A percentile compares a stretch with the other conserved stretches of the same genome.
Conservation (phyloP, 768 basidiomycete species). For the Suillus alpinus region DNA sequence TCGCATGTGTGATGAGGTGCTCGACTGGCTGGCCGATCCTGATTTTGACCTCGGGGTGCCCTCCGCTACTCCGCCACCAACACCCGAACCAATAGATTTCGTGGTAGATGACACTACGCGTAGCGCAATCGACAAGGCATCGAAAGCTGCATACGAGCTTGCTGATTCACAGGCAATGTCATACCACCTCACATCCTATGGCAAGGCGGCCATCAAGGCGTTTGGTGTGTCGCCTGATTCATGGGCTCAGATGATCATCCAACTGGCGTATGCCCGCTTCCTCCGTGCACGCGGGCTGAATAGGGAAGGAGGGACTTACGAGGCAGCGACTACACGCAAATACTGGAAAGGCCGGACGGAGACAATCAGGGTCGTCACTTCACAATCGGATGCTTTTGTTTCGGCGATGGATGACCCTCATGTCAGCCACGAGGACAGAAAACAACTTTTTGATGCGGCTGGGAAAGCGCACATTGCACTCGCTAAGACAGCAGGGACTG, state of each 20-base stretch:
- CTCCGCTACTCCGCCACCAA: slow-evolving; percentile 13
- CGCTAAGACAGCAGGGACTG: slow-evolving; percentile 65
- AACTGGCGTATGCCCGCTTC: slow-evolving; percentile 82
- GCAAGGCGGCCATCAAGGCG: slow-evolving; percentile 81
- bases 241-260: slow-evolving; percentile 91
- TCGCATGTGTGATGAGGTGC: slow-evolving; percentile 67
- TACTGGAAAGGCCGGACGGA: slow-evolving; percentile 92
- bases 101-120: slow-evolving; percentile 29
- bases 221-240: slow-evolving; percentile 91
- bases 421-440: slow-evolving; percentile 40
- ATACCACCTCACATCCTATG: slow-evolving; percentile 70
- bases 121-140: slow-evolving; percentile 55
- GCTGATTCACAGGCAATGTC: slow-evolving; percentile 61
- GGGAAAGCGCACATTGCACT: slow-evolving; percentile 60
- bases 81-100: slow-evolving; percentile 61
- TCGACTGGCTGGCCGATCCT: slow-evolving; percentile 55
- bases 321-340: slow-evolving; percentile 86
- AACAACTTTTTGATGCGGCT: slow-evolving; percentile 56
- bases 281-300: slow-evolving; percentile 21
- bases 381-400: slow-evolving; percentile 78
- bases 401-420: slow-evolving; percentile 60
- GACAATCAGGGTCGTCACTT: slow-evolving; percentile 82
- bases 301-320: slow-evolving; percentile 78
- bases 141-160: slow-evolving; percentile 53
- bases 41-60: slow-evolving; percentile 60